phyloP scores from a whole-genome alignment of 352 stramenopile species.

The Phytopythium delawarense region DNA sequence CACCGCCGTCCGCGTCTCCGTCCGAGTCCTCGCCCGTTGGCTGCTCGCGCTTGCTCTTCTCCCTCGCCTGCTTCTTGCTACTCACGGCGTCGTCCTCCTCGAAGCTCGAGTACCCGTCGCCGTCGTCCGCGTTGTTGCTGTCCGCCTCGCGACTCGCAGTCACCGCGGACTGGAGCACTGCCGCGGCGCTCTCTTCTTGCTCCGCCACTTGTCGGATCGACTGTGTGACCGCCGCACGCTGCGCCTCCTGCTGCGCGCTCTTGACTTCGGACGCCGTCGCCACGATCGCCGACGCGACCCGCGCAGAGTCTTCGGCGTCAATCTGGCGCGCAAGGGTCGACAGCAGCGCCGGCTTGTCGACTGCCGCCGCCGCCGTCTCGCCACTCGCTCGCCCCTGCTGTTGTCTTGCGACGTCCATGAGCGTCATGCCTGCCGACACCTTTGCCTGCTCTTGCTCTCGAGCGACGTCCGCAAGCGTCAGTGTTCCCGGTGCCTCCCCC shows the following conservation, averaged over 20 bases:
- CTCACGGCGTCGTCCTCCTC: slow-evolving; percentile 23
- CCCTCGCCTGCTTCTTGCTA: slow-evolving; percentile 13
- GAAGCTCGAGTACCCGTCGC: slow-evolving; percentile 63
- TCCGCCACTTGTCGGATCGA: slow-evolving; percentile 18
- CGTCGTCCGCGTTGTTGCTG: slow-evolving; percentile 15
- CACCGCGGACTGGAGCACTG: slow-evolving; percentile 9
- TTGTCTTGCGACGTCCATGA: slow-evolving; percentile 47
- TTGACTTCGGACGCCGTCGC: slow-evolving; percentile 38
- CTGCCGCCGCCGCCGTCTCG: background rate
- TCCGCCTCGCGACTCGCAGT: slow-evolving; percentile 1
- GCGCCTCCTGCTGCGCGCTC: slow-evolving; percentile 20
- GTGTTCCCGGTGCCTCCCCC: background rate
- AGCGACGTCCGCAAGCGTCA: slow-evolving; percentile 45
- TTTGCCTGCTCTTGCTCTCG: slow-evolving; percentile 4
- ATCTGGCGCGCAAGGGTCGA: slow-evolving; percentile 42
- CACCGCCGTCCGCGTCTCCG: slow-evolving; percentile 11
- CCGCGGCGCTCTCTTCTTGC: slow-evolving; percentile 25
- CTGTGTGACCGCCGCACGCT: slow-evolving; percentile 16
- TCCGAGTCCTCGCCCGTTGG: slow-evolving; percentile 5
- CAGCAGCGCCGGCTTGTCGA: slow-evolving; percentile 19
- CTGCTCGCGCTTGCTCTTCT: background rate
- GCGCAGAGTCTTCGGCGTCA: slow-evolving; percentile 31
- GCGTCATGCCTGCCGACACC: slow-evolving; percentile 10
- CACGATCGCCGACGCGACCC: slow-evolving; percentile 28
- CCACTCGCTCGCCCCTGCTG: slow-evolving; percentile 7